These are phyloP conservation scores for Rhododendron mucronatum DNA, from an alignment of 148 eudicot genomes.

Conservation along the genomic window DNA sequence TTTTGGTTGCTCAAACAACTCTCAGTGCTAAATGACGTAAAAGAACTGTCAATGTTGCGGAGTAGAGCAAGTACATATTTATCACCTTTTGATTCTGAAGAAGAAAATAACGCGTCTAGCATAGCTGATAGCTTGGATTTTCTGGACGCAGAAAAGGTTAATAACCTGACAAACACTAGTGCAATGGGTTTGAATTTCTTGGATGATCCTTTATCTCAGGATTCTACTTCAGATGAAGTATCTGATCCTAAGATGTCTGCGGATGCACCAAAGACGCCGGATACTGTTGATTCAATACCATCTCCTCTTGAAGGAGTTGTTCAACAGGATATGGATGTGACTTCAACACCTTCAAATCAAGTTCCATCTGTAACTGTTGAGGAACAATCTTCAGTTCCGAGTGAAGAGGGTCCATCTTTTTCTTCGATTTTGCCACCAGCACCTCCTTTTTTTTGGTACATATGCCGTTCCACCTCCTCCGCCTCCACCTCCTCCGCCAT, in stretches of 20 bases:
- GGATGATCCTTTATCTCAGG: constrained; percentile 74
- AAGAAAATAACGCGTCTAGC: constrained; percentile 76
- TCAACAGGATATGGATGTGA: constrained; percentile 24
- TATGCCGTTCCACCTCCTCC: constrained; percentile 17
- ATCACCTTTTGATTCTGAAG: constrained; percentile 95
- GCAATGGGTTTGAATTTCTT: constrained; percentile 39
- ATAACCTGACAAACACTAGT: constrained; percentile 29
- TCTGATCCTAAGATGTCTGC: constrained; percentile 46
- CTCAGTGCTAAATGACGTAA: constrained; percentile 51
- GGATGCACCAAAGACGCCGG: constrained; percentile 23
- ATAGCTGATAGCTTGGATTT: constrained; percentile 85
- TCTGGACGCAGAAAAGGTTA: constrained; percentile 70
- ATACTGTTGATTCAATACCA: constrained; percentile 27
- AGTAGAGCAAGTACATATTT: constrained; percentile 65
- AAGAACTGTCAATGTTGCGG: constrained; percentile 46
- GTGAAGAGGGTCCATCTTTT: constrained; percentile 19
- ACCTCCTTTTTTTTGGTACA: constrained; percentile 14
- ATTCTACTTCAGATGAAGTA: constrained; percentile 64
- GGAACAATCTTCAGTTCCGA: constrained; percentile 21
- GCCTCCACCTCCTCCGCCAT: constrained; percentile 17
- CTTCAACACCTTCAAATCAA: constrained; percentile 18
- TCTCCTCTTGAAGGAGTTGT: constrained; percentile 25
- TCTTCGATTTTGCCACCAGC: neutral
- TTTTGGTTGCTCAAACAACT: constrained; percentile 92
- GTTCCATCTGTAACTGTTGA: constrained; percentile 14